These are phyloP conservation scores for Elongisporangium anandrum DNA, from an alignment of 352 stramenopile genomes.

Conservation along the genomic window DNA sequence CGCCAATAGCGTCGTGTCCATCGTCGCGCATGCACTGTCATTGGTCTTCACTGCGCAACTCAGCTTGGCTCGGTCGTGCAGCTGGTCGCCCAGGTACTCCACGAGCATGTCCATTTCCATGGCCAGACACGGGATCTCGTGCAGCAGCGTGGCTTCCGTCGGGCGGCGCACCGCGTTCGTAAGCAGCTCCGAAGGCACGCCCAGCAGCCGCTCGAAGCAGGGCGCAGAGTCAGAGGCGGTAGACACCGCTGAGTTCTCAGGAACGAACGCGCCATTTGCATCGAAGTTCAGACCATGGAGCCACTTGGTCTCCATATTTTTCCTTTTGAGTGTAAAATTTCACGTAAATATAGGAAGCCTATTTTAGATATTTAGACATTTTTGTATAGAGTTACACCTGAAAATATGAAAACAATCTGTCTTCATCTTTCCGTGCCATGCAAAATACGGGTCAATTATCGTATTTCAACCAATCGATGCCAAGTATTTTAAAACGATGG, in stretches of 20 bases:
- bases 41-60: background rate
- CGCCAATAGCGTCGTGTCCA: background rate
- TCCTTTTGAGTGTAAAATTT: too few species aligned
- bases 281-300: background rate
- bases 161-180: background rate
- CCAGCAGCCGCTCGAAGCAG: background rate
- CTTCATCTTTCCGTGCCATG: too few species aligned
- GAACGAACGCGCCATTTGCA: background rate
- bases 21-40: background rate
- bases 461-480: too few species aligned
- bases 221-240: background rate
- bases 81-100: background rate
- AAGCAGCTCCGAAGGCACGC: background rate
- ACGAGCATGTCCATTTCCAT: background rate
- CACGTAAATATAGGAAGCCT: too few species aligned
- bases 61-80: background rate
- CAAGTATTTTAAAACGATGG: too few species aligned
- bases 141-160: background rate
- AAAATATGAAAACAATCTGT: too few species aligned
- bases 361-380: too few species aligned
- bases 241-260: background rate
- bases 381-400: too few species aligned
- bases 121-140: background rate
- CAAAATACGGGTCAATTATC: too few species aligned
- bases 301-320: too few species aligned